Conservation (phyloP, 2,329 filamentous ascomycete genomes). For the Fusarium kyushuense region DNA sequence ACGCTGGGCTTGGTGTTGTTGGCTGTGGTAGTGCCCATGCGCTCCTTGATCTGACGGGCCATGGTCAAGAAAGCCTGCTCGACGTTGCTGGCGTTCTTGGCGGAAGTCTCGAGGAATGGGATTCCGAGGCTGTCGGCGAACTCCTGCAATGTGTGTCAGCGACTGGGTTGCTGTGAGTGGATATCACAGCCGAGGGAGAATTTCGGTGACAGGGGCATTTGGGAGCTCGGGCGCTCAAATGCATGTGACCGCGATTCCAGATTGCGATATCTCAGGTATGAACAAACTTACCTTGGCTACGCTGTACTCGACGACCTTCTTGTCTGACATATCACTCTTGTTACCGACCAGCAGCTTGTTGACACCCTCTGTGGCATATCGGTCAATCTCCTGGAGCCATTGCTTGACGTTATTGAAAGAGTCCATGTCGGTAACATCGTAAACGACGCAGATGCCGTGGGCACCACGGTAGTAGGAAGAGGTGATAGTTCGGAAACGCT, state of each 20-base stretch:
- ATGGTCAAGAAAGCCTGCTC: slow-evolving; percentile 99
- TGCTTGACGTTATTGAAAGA: slow-evolving; percentile 99
- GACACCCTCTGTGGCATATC: slow-evolving; percentile 98
- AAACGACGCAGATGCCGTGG: slow-evolving; percentile 99
- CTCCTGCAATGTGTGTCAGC: slow-evolving; percentile 71
- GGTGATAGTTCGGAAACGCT: slow-evolving; percentile 99
- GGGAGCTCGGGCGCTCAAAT: slow-evolving; percentile 26
- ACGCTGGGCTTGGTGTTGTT: slow-evolving; percentile 99
- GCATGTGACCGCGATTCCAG: slow-evolving; percentile 38
- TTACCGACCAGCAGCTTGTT: slow-evolving; percentile 99
- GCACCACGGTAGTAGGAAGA: slow-evolving; percentile 99
- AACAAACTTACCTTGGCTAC: slow-evolving; percentile 86
- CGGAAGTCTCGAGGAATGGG: slow-evolving; percentile 98
- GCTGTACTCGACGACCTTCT: slow-evolving; percentile 99
- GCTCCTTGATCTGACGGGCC: slow-evolving; percentile 99
- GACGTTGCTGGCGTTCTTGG: slow-evolving; percentile 99
- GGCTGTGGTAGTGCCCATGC: slow-evolving; percentile 94
- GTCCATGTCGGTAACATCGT: slow-evolving; percentile 99
- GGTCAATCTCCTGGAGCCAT: slow-evolving; percentile 99
- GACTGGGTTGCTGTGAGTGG: neutral
- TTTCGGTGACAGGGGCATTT: slow-evolving; percentile 21
- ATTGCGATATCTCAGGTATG: neutral
- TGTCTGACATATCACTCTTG: slow-evolving; percentile 99
- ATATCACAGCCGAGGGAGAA: slow-evolving; percentile 14
- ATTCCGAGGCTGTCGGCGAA: slow-evolving; percentile 99